Evolutionary conservation across 1,284 basidiomycete species (phyloP).

Genomic region (Cystobasidium sp.): DNA sequence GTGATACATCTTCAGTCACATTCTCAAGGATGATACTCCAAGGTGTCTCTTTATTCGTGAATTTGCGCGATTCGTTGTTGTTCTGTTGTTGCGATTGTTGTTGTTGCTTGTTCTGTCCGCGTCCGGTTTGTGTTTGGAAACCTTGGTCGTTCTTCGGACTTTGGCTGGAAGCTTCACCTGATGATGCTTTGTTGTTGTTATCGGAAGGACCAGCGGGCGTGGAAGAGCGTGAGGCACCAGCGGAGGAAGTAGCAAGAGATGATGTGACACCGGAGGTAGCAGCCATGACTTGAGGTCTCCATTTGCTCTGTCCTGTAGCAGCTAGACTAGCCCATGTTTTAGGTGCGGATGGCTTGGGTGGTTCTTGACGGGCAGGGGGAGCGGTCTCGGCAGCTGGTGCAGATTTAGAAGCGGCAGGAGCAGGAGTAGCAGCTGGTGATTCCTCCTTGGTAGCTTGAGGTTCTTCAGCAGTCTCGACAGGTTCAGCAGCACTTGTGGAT

Average conservation of each 20-base stretch:
- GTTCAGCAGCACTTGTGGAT: conserved; percentile 57
- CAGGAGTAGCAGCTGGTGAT: conserved; percentile 47
- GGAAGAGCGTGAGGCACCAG: conserved; percentile 19
- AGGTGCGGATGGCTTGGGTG: conserved; percentile 63
- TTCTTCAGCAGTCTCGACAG: conserved; percentile 47
- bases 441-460: conserved; percentile 22
- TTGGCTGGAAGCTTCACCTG: too few relatives aligned
- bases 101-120: not conserved
- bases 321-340: conserved; percentile 92
- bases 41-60: conserved; percentile 29
- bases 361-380: conserved; percentile 50
- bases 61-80: conserved; percentile 9
- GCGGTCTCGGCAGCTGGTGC: conserved; percentile 14
- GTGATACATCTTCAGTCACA: conserved; percentile 18
- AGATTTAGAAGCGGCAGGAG: conserved; percentile 54
- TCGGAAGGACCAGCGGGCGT: conserved; percentile 15
- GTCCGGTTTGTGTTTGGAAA: conserved; percentile 7
- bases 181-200: not conserved
- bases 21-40: conserved; percentile 24
- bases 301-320: conserved; percentile 74
- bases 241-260: conserved; percentile 18
- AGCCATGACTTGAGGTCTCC: conserved; percentile 57
- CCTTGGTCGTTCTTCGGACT: not conserved
- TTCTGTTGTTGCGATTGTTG: conserved; percentile 12
- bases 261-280: conserved; percentile 19